Conservation (phyloP, 805 yeast species). For the Candida multigemmis region DNA sequence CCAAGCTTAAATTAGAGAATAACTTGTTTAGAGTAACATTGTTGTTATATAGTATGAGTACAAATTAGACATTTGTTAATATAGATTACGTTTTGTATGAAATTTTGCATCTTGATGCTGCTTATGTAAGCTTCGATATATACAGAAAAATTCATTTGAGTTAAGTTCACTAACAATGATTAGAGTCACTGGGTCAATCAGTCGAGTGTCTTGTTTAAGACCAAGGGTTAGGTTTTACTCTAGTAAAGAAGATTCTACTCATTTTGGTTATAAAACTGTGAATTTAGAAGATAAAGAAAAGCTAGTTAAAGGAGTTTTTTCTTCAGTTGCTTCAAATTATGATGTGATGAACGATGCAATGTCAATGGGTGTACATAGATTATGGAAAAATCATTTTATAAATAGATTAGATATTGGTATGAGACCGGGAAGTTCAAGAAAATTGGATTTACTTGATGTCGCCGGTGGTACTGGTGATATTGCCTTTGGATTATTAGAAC, state of each 20-base stretch:
- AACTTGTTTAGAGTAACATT: too few relatives aligned
- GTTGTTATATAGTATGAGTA: too few relatives aligned
- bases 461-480: constrained; percentile 99
- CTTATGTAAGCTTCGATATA: neutral
- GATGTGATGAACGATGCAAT: constrained; percentile 97
- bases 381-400: constrained; percentile 92
- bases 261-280: constrained; percentile 86
- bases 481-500: constrained; percentile 90
- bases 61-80: too few relatives aligned
- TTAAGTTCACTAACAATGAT: constrained; percentile 3
- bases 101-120: too few relatives aligned
- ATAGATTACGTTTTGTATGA: too few relatives aligned
- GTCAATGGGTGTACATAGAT: constrained; percentile 91
- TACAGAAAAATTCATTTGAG: too few relatives aligned
- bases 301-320: constrained; percentile 78
- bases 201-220: constrained; percentile 1
- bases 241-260: constrained; percentile 63
- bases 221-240: too few relatives aligned
- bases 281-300: constrained; percentile 73
- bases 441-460: constrained; percentile 84
- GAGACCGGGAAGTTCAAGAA: constrained; percentile 73
- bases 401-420: constrained; percentile 85
- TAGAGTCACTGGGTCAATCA: too few relatives aligned
- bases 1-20: constrained; percentile 41
- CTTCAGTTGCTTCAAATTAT: constrained; percentile 89